Evolutionary conservation across 1,139 yeast species (phyloP).

Genomic region (Zygosaccharomyces sapae): DNA sequence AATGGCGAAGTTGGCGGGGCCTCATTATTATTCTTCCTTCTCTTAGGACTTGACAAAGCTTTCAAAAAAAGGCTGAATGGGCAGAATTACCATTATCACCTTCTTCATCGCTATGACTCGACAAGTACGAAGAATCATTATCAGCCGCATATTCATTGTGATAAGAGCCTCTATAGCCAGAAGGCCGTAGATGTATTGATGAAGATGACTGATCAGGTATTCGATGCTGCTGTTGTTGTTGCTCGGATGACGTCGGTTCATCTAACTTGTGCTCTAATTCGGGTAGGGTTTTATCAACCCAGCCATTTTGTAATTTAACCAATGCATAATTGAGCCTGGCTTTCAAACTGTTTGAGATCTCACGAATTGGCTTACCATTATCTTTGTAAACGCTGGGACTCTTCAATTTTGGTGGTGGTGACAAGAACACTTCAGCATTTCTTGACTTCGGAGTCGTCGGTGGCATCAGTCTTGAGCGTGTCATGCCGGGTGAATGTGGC

Average conservation of each 20-base stretch:
- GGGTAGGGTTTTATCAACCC: conserved; percentile 39
- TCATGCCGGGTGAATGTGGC: conserved; percentile 21
- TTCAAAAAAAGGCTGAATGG: conserved; percentile 39
- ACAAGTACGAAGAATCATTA: conserved; percentile 7
- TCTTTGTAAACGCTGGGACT: conserved; percentile 36
- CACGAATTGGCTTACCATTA: conserved; percentile 39
- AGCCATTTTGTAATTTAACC: conserved; percentile 43
- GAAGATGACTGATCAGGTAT: background rate
- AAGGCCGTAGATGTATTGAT: background rate
- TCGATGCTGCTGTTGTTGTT: conserved; percentile 1
- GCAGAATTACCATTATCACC: conserved; percentile 36
- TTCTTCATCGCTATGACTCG: conserved; percentile 14
- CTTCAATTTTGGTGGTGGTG: conserved; percentile 38
- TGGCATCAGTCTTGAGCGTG: conserved; percentile 26
- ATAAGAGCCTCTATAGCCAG: conserved; percentile 3
- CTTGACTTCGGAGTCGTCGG: conserved; percentile 39
- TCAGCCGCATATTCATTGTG: conserved; percentile 16
- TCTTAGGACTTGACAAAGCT: conserved; percentile 37
- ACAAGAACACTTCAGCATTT: conserved; percentile 28
- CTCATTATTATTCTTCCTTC: conserved; percentile 17
- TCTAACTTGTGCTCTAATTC: conserved; percentile 35
- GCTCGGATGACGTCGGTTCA: conserved; percentile 4
- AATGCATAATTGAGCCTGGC: conserved; percentile 48
- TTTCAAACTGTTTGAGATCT: conserved; percentile 42
- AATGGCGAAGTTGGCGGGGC: conserved; percentile 19